Percentiles rank a stretch among this genome's conserved stretches.
Evolutionary conservation across 1,284 basidiomycete species (phyloP).

Genomic region (Hemileccinum hortonii): DNA sequence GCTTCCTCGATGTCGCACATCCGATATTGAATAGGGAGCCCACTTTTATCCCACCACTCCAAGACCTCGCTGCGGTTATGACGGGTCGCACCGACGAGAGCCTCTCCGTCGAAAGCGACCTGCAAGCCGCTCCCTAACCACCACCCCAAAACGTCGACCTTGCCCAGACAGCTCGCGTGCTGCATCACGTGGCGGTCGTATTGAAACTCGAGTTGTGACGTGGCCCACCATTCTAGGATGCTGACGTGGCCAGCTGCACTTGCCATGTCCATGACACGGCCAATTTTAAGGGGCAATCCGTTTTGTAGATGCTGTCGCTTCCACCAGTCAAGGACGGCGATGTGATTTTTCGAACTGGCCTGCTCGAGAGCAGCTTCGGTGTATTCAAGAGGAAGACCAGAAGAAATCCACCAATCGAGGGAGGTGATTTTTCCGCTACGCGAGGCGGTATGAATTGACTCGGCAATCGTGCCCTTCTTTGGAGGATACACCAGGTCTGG

Average conservation of each 20-base stretch:
- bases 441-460: slow-evolving; percentile 72
- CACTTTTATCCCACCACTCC: slow-evolving; percentile 81
- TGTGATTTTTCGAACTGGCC: slow-evolving; percentile 70
- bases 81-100: slow-evolving; percentile 71
- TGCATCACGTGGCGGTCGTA: slow-evolving; percentile 75
- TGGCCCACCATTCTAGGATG: slow-evolving; percentile 80
- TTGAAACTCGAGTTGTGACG: slow-evolving; percentile 69
- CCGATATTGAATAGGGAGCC: slow-evolving; percentile 74
- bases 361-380: slow-evolving; percentile 74
- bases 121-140: slow-evolving; percentile 76
- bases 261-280: slow-evolving; percentile 78
- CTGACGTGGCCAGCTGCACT: slow-evolving; percentile 68
- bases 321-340: slow-evolving; percentile 80
- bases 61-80: slow-evolving; percentile 78
- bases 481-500: slow-evolving; percentile 57
- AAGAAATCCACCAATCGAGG: slow-evolving; percentile 70
- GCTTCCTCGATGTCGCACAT: slow-evolving; percentile 87
- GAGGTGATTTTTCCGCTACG: slow-evolving; percentile 63
- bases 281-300: slow-evolving; percentile 68
- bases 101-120: slow-evolving; percentile 76
- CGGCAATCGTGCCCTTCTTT: slow-evolving; percentile 49
- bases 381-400: slow-evolving; percentile 60
- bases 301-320: slow-evolving; percentile 46
- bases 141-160: slow-evolving; percentile 78
- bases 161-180: slow-evolving; percentile 75